Evolutionary conservation across 441 rosid genomes (phyloP).

Genomic region (Rhodomyrtus psidioides): DNA sequence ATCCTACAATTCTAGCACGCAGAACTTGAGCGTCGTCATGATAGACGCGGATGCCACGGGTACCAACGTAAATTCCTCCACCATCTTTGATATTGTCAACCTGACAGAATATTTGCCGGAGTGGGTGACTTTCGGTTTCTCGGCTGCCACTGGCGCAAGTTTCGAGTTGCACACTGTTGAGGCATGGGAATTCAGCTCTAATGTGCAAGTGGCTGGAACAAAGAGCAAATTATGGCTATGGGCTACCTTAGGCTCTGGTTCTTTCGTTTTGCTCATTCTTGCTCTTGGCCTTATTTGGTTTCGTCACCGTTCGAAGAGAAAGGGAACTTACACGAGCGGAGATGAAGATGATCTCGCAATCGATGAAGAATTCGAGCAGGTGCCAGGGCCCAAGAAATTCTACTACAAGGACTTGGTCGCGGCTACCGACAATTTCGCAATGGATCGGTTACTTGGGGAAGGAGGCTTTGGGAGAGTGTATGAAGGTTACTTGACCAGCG

Average conservation of each 20-base stretch:
- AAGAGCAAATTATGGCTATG: not conserved
- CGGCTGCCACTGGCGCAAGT: fast-evolving
- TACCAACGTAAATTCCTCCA: not conserved
- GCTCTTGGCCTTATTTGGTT: not conserved
- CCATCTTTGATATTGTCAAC: fast-evolving
- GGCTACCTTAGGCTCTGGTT: not conserved
- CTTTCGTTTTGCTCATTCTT: not conserved
- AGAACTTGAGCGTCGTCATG: not conserved
- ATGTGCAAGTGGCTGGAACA: not conserved
- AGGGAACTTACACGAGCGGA: not conserved
- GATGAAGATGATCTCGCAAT: not conserved
- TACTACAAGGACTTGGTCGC: no score
- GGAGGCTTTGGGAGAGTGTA: no score
- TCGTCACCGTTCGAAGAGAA: not conserved
- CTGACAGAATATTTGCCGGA: not conserved
- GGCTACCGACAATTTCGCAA: no score
- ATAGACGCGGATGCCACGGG: not conserved
- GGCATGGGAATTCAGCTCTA: not conserved
- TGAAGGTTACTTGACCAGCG: no score
- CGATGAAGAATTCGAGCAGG: no score
- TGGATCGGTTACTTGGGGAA: no score
- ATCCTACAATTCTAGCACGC: not conserved
- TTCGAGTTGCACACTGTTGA: not conserved
- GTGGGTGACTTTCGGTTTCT: not conserved
- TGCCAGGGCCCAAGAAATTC: no score